Percentiles rank a stretch among this genome's conserved stretches.
Conservation (phyloP, 495 filamentous ascomycete genomes). For the Penicillium malachiteum region DNA sequence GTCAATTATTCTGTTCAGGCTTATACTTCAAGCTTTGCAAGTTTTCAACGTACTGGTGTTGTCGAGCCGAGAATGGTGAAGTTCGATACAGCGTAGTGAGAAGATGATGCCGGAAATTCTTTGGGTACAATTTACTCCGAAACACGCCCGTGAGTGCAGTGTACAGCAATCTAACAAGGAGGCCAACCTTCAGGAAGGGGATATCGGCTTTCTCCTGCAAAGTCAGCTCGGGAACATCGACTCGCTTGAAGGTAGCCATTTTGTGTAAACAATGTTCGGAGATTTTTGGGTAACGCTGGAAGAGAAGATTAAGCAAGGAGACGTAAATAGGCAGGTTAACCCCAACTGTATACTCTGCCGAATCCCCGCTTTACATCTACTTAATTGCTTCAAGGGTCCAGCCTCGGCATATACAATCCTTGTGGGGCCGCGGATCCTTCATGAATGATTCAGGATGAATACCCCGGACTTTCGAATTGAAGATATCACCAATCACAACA, state of each 20-base stretch:
- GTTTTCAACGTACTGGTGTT: slow-evolving; percentile 33
- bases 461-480: too few species aligned
- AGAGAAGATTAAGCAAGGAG: not conserved
- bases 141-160: slow-evolving; percentile 37
- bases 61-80: slow-evolving; percentile 23
- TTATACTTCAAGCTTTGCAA: not conserved
- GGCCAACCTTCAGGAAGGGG: slow-evolving; percentile 19
- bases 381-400: not conserved
- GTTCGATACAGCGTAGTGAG: slow-evolving; percentile 27
- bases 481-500: too few species aligned
- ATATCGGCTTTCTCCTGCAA: slow-evolving; percentile 40
- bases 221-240: slow-evolving; percentile 27
- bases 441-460: too few species aligned
- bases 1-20: not conserved
- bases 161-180: slow-evolving; percentile 24
- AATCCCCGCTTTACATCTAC: not conserved
- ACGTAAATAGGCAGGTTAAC: not conserved
- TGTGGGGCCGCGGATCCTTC: not conserved
- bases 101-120: slow-evolving; percentile 35
- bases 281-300: not conserved
- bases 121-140: slow-evolving; percentile 35
- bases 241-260: slow-evolving; percentile 11
- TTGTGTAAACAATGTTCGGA: not conserved
- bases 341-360: not conserved
- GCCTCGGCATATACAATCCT: not conserved